Evolutionary conservation across 495 filamentous ascomycete genomes (phyloP).

Genomic region (Penicillium pancosmium): DNA sequence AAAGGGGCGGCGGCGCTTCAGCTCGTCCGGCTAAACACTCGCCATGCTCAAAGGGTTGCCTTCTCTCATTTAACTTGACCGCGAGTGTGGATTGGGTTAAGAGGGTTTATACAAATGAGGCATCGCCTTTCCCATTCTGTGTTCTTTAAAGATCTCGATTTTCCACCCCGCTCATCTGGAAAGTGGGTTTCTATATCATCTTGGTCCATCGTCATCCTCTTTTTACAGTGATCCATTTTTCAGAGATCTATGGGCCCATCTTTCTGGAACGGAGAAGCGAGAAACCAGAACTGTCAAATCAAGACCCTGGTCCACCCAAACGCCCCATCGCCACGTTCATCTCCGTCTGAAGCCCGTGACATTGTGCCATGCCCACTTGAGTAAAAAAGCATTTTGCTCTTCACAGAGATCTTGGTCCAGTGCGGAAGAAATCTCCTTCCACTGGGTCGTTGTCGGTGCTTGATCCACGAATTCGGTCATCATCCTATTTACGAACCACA

Average conservation of each 20-base stretch:
- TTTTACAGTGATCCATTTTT: not conserved
- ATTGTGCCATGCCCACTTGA: slow-evolving; percentile 1
- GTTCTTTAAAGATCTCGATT: not conserved
- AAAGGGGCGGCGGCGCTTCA: slow-evolving; percentile 12
- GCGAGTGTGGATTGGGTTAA: not conserved
- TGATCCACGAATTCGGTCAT: not conserved
- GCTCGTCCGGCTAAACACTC: slow-evolving; percentile 3
- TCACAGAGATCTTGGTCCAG: not conserved
- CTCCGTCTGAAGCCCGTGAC: not conserved
- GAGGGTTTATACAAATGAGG: not conserved
- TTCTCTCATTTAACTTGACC: not conserved
- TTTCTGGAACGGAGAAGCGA: not conserved
- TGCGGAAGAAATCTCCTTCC: not conserved
- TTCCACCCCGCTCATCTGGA: slow-evolving; percentile 2
- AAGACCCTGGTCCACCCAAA: not conserved
- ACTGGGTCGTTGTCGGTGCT: slow-evolving; percentile 1
- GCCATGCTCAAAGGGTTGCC: slow-evolving; percentile 1
- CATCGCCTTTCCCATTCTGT: not conserved
- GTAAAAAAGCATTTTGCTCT: not conserved
- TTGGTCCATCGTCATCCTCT: not conserved
- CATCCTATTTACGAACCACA: not conserved
- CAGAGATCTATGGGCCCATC: not conserved
- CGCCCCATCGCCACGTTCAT: not conserved
- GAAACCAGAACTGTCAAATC: not conserved
- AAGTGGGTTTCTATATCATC: not conserved